Evolutionary conservation across 139 green algal genomes (phyloP).

Genomic region (Bryopsis sp.): DNA sequence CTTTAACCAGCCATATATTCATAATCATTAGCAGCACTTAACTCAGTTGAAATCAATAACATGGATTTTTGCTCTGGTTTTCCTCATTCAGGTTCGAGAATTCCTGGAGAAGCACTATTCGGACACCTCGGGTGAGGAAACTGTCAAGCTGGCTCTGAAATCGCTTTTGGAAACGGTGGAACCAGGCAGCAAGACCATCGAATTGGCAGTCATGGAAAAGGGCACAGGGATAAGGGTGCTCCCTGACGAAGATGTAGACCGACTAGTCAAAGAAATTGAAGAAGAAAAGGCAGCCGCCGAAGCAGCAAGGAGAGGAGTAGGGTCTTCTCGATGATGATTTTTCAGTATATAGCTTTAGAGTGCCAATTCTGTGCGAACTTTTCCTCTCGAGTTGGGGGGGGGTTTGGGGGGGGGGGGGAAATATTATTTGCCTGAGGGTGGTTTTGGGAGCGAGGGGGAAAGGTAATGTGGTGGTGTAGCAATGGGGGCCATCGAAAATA

Average conservation of each 20-base stretch:
- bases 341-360: background rate
- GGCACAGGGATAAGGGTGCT: conserved; percentile 51
- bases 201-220: conserved; percentile 75
- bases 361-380: background rate
- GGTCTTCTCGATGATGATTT: background rate
- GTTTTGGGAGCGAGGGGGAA: background rate
- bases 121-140: conserved; percentile 60
- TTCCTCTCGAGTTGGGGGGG: background rate
- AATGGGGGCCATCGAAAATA: too few species aligned
- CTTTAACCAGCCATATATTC: conserved; percentile 16
- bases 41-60: background rate
- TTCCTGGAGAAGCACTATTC: conserved; percentile 96
- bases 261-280: conserved; percentile 72
- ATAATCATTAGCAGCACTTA: conserved; percentile 9
- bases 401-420: background rate
- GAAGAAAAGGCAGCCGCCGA: conserved; percentile 79
- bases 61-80: conserved; percentile 11
- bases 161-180: conserved; percentile 87
- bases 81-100: conserved; percentile 67
- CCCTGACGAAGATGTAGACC: conserved; percentile 71
- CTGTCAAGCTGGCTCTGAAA: conserved; percentile 84
- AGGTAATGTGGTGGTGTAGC: background rate
- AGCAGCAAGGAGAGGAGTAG: conserved; percentile 41
- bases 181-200: conserved; percentile 55
- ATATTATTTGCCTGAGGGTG: background rate